Conservation (phyloP, 208 protist species). For the Phytomonas serpens region DNA sequence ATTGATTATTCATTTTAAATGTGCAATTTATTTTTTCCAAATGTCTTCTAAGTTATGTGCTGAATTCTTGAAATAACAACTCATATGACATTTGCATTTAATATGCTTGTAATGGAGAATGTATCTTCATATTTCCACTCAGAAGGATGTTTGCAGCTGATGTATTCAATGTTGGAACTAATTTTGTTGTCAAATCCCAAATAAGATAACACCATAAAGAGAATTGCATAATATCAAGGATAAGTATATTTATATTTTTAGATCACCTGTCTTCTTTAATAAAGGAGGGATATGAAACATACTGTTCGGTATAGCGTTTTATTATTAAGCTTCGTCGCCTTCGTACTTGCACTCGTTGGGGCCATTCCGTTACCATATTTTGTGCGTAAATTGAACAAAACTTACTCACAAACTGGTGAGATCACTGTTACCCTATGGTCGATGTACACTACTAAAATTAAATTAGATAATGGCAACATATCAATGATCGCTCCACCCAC, state of each 20-base stretch:
- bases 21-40: background rate
- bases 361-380: conserved; percentile 31
- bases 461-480: conserved; percentile 10
- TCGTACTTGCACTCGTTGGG: conserved; percentile 31
- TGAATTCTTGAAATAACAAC: background rate
- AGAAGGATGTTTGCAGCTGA: background rate
- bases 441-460: conserved; percentile 17
- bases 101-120: background rate
- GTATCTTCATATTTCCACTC: background rate
- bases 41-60: background rate
- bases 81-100: background rate
- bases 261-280: background rate
- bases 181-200: background rate
- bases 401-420: conserved; percentile 23
- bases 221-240: background rate
- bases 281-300: conserved; percentile 8
- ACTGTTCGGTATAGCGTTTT: conserved; percentile 14
- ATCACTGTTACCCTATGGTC: conserved; percentile 26
- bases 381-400: conserved; percentile 8
- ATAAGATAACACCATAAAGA: background rate
- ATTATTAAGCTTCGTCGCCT: conserved; percentile 26
- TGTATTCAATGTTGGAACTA: background rate
- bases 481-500: conserved; percentile 14
- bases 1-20: background rate
- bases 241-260: background rate